Evolutionary conservation across 1,139 yeast genomes (phyloP), one percentile per base, ranked within the genome.

Genomic region (Candida frijolesensis): DNA sequence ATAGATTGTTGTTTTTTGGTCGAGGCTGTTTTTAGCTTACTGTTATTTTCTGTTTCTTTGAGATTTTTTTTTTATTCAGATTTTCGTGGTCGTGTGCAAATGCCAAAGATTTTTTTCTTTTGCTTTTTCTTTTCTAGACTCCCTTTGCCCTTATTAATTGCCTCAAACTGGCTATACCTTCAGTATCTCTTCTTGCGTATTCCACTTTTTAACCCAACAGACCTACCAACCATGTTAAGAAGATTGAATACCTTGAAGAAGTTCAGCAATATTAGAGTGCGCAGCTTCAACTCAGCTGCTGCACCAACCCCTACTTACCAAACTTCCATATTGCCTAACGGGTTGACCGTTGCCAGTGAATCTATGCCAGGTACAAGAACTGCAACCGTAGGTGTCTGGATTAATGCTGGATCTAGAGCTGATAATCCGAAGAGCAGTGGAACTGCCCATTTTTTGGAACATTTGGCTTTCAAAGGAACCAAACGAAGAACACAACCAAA

Each of bases 331-430:
- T 58, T 70, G 27, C 51, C 63, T 11, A 94, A 95, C 66, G 99
- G 99, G 1, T 71, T 94, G 48, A 94, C 98, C 0, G 96, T 92
- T 45, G 99, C 98, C 48, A 82, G 96, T 49, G 98, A 94, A 66
- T 66, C 79, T 43, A 84, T 89, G 68, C 98, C 99, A 10, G 87
- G 89, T 53, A 87, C 96, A 5, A 80, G 86, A 60, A 91, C 98
- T 41, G 98, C 99, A 56, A 94, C 99, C 2, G 97, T 95, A 11
- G 99, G 98, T 1, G 94, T 94, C 45, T 87, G 92, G 91, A 92
- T 94, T 57, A 97, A 95, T 68, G 97, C 99, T 44, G 99, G 99
- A 1, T 92, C 98, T 1, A 80, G 99, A 55, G 98, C 98, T 2
- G 99, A 94, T 70, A 87, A 85, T 62, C 83, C 85, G 47, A 81